Conservation (phyloP, 371 early-diverging fungal genomes). For the Blastocladiella emersonii region DNA sequence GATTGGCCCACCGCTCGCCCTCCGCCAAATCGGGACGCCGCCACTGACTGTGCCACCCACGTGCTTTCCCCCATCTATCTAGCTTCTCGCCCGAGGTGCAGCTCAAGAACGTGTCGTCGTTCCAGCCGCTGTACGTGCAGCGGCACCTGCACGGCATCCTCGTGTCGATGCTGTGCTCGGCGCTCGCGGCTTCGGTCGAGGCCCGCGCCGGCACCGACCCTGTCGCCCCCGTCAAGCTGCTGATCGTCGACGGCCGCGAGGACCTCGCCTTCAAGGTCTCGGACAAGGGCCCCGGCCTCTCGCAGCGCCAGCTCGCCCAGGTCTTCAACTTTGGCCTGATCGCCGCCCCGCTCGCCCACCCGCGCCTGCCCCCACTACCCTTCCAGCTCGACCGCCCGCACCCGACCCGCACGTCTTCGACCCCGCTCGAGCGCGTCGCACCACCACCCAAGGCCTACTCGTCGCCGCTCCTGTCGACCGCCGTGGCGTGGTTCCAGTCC, state of each 20-base stretch:
- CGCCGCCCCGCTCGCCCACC: constrained; percentile 6
- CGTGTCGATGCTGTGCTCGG: neutral
- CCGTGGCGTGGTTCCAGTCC: neutral
- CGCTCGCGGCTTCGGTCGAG: neutral
- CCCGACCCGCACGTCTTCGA: neutral
- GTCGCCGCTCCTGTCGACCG: neutral
- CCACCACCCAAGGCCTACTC: constrained; percentile 8
- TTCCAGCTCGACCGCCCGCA: neutral
- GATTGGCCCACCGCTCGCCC: too few species aligned
- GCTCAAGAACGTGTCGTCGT: neutral
- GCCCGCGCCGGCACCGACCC: neutral
- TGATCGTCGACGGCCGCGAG: constrained; percentile 40
- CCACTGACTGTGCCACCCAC: too few species aligned
- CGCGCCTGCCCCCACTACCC: neutral
- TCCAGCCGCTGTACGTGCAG: neutral
- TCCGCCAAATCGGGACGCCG: neutral
- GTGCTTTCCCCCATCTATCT: too few species aligned
- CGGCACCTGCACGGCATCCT: neutral
- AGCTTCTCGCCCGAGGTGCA: neutral
- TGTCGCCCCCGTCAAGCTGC: constrained; percentile 25
- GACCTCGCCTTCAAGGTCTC: constrained; percentile 45
- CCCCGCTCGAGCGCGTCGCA: neutral
- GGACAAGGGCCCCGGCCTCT: constrained; percentile 45
- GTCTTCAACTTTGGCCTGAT: constrained; percentile 28
- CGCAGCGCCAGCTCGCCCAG: constrained; percentile 28